phyloP scores from a whole-genome alignment of 495 filamentous ascomycete genomes.

The Aspergillus sclerotioniger region DNA sequence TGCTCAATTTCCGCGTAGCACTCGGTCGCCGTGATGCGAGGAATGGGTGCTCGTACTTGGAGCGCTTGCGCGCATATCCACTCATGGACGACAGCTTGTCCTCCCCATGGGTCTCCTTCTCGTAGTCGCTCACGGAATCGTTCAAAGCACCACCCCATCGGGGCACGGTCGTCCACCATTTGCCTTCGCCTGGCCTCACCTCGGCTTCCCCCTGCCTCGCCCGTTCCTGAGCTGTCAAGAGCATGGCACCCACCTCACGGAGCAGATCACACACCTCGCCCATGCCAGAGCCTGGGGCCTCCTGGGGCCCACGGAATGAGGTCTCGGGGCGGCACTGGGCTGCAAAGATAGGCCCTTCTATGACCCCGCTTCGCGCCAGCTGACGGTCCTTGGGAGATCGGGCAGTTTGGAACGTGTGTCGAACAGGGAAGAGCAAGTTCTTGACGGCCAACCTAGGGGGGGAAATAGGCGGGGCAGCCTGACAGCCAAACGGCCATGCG shows the following conservation, averaged over 20 bases:
- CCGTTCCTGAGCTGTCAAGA: slow-evolving; percentile 80
- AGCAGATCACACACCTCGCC: slow-evolving; percentile 64
- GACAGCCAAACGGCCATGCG: slow-evolving; percentile 77
- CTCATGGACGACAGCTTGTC: slow-evolving; percentile 21
- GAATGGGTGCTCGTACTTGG: slow-evolving; percentile 36
- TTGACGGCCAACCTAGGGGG: slow-evolving; percentile 62
- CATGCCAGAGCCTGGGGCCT: slow-evolving; percentile 46
- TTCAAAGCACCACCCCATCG: slow-evolving; percentile 76
- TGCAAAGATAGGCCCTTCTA: slow-evolving; percentile 70
- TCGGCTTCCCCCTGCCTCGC: slow-evolving; percentile 67
- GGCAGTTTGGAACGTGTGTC: slow-evolving; percentile 58
- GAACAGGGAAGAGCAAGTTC: slow-evolving; percentile 49
- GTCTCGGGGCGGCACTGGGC: slow-evolving; percentile 60
- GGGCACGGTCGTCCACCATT: slow-evolving; percentile 75
- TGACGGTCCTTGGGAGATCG: slow-evolving; percentile 65
- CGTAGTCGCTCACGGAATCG: slow-evolving; percentile 56
- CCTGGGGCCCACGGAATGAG: slow-evolving; percentile 41
- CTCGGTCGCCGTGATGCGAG: slow-evolving; percentile 34
- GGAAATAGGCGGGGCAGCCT: slow-evolving; percentile 58
- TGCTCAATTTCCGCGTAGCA: slow-evolving; percentile 34
- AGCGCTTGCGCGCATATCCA: slow-evolving; percentile 41
- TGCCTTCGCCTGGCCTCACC: slow-evolving; percentile 64
- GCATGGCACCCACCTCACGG: slow-evolving; percentile 69
- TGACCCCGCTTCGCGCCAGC: slow-evolving; percentile 66
- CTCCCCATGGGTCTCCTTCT: slow-evolving; percentile 26